Base-by-base conservation (phyloP, 2,329 filamentous ascomycete genomes). In the Moelleriella libera region DNA sequence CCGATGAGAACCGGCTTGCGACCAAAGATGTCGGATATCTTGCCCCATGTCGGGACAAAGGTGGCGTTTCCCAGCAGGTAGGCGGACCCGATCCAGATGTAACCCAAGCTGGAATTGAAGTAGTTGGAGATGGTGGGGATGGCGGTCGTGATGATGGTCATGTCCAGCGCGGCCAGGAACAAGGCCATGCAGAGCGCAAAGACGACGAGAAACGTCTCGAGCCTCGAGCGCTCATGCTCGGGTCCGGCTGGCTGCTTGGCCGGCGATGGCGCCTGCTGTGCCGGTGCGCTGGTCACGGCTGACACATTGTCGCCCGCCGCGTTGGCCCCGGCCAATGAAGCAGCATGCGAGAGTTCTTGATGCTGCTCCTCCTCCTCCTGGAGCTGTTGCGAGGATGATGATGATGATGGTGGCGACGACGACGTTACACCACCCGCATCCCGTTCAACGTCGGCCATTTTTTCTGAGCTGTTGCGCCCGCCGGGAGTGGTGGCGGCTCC, bases 61-160 rank as follows among this genome's bases (percentile, higher is more conserved):
- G 70, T 76, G 1, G 83, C 80, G 58, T 80, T 82, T 48, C 80
- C 82, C 9, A 89, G 75, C 6, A 88, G 69, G 57, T 85, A 90
- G 3, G 83, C 78, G 39, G 76, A 79, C 11, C 85, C 85, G 51
- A 90, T 81, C 86, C 85, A 89, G 46, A 81, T 76, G 63, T 88
- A 89, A 29, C 83, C 84, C 12, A 75, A 68, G 3, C 77, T 77
- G 5, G 83, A 84, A 43, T 78, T 58, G 51, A 89, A 76, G 50
- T 83, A 70, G 34, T 64, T 63, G 5, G 76, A 71, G 52, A 86
- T 85, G 11, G 78, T 79, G 0, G 82, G 81, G 5, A 84, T 69
- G 5, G 81, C 78, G 0, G 81, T 84, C 9, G 82, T 74, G 54
- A 85, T 69, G 57, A 84, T 82, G 31, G 79, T 83, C 46, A 71